phyloP scores from a whole-genome alignment of 208 protist genomes.

The Endotrypanum monterogeii region DNA sequence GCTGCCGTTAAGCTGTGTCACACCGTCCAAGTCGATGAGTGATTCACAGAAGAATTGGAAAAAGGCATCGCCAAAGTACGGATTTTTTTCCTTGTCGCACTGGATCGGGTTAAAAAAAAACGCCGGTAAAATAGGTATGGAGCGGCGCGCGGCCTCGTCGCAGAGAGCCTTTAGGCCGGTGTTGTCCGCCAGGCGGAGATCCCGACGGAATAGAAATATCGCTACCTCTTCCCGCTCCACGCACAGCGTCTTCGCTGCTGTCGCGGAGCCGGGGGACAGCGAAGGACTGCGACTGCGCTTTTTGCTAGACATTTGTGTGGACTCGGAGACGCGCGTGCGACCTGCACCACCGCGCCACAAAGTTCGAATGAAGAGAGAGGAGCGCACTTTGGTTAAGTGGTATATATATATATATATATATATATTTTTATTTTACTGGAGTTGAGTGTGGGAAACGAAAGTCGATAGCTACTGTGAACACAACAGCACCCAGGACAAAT shows the following conservation, averaged over 20 bases:
- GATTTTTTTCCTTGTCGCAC: constrained; percentile 53
- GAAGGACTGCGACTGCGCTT: constrained; percentile 35
- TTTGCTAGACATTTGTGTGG: neutral
- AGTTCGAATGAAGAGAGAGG: constrained; percentile 18
- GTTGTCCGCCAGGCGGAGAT: constrained; percentile 74
- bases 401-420: neutral
- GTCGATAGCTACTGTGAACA: neutral
- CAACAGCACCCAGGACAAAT: neutral
- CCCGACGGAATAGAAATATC: constrained; percentile 74
- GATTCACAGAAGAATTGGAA: constrained; percentile 77
- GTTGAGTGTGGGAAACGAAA: neutral
- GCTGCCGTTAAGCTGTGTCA: constrained; percentile 46
- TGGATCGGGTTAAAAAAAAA: constrained; percentile 85
- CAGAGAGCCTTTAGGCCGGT: constrained; percentile 52
- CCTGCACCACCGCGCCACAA: constrained; percentile 17
- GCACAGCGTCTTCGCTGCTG: constrained; percentile 16
- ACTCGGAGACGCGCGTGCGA: neutral
- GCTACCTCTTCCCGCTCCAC: constrained; percentile 35
- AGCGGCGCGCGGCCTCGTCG: constrained; percentile 24
- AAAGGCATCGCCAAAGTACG: constrained; percentile 70
- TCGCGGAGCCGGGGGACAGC: neutral
- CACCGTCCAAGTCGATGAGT: constrained; percentile 55
- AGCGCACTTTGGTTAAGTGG: constrained; percentile 5
- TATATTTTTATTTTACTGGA: too few relatives aligned
- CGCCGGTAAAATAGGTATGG: constrained; percentile 48